Percentiles rank a stretch among this genome's conserved stretches.
phyloP scores from a whole-genome alignment of 208 protist genomes.

The Acanthamoeba royreba region DNA sequence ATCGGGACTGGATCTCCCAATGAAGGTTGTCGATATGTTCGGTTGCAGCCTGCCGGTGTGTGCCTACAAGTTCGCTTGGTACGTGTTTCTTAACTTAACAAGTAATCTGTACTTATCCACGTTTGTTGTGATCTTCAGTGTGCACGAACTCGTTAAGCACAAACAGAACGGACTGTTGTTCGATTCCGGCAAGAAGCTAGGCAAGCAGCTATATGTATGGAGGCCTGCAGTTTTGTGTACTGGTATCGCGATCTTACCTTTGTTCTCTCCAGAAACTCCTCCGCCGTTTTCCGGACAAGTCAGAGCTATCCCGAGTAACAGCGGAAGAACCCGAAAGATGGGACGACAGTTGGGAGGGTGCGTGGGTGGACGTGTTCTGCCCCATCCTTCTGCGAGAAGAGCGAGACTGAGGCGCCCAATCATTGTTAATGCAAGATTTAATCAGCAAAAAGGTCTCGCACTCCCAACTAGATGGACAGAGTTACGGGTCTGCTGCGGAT shows the following conservation, averaged over 20 bases:
- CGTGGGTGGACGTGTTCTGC: neutral
- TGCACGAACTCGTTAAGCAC: constrained; percentile 33
- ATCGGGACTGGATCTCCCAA: constrained; percentile 94
- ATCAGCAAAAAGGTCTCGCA: no score
- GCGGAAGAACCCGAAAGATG: neutral
- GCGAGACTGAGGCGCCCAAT: no score
- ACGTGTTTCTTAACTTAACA: neutral
- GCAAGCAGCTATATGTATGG: neutral
- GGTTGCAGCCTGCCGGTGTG: constrained; percentile 90
- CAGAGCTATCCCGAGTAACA: neutral
- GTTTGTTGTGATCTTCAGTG: neutral
- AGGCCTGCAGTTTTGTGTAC: neutral
- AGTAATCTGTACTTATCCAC: neutral
- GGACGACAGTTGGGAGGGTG: neutral
- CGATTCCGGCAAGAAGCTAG: neutral
- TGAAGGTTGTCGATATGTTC: constrained; percentile 97
- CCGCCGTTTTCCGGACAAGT: neutral
- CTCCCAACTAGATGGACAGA: no score
- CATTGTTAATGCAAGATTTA: no score
- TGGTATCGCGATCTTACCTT: neutral
- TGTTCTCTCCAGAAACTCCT: neutral
- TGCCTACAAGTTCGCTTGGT: constrained; percentile 83
- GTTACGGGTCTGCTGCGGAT: no score
- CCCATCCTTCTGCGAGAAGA: no score
- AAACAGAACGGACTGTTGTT: neutral